These are phyloP conservation scores for Amanita molliuscula DNA, from an alignment of 768 basidiomycete species.

Conservation along the genomic window DNA sequence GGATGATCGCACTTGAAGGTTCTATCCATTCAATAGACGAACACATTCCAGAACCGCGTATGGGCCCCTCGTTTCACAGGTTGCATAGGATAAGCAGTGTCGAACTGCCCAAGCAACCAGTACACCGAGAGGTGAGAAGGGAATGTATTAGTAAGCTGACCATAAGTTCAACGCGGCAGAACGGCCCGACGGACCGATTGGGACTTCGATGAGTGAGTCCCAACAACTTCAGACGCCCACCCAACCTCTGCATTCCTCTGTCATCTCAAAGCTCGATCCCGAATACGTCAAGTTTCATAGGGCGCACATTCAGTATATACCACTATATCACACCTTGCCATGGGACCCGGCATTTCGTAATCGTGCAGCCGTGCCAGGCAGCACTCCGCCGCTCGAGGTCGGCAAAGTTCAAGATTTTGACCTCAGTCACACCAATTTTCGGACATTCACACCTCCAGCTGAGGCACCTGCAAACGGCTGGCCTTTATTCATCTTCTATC, in stretches of 20 bases:
- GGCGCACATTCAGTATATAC: slow-evolving; percentile 30
- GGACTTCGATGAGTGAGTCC: too few relatives aligned
- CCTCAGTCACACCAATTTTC: slow-evolving; percentile 40
- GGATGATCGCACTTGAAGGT: too few relatives aligned
- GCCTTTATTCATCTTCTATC: slow-evolving; percentile 68
- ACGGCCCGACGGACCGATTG: too few relatives aligned
- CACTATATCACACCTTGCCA: slow-evolving; percentile 46
- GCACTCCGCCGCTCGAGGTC: slow-evolving; percentile 44
- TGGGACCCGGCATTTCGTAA: slow-evolving; percentile 54
- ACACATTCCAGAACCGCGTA: too few relatives aligned
- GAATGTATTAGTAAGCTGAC: too few relatives aligned
- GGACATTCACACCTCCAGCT: slow-evolving; percentile 56
- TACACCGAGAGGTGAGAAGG: too few relatives aligned
- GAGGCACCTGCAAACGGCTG: slow-evolving; percentile 42
- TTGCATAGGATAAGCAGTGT: too few relatives aligned
- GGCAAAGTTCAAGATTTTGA: slow-evolving; percentile 43
- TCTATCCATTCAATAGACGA: too few relatives aligned
- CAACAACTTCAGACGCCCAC: neutral
- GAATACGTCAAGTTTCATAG: slow-evolving; percentile 55
- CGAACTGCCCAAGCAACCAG: too few relatives aligned
- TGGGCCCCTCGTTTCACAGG: too few relatives aligned
- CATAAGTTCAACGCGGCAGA: too few relatives aligned
- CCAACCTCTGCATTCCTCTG: slow-evolving; percentile 54
- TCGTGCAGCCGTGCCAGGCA: slow-evolving; percentile 41
- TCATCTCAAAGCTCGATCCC: slow-evolving; percentile 48